These are phyloP conservation scores for Pisolithus albus DNA, from an alignment of 768 basidiomycete genomes.

Conservation along the genomic window DNA sequence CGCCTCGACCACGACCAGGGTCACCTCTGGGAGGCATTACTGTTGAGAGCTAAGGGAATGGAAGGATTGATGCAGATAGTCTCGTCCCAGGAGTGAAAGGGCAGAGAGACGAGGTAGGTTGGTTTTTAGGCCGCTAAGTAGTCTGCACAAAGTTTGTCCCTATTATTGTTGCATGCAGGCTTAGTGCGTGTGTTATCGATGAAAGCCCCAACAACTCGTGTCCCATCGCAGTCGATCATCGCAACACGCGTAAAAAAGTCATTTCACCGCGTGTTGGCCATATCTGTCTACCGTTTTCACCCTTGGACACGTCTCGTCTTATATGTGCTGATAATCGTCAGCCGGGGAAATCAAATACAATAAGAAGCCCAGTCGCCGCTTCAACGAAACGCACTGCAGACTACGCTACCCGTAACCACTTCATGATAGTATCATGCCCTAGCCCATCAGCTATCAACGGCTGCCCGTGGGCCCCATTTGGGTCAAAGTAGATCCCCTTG, in stretches of 20 bases:
- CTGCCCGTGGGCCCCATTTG: slow-evolving; percentile 56
- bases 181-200: slow-evolving; percentile 22
- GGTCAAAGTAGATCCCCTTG: slow-evolving; percentile 60
- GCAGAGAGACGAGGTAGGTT: not conserved
- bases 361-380: not conserved
- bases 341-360: not conserved
- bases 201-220: not conserved
- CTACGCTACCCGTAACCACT: slow-evolving; percentile 45
- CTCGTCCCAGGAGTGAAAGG: slow-evolving; percentile 11
- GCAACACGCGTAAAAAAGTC: not conserved
- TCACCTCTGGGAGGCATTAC: slow-evolving; percentile 36
- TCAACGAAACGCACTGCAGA: not conserved
- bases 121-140: not conserved
- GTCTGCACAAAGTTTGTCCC: slow-evolving; percentile 15
- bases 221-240: slow-evolving; percentile 1
- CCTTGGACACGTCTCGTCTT: not conserved
- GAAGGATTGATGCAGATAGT: slow-evolving; percentile 8
- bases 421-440: slow-evolving; percentile 51
- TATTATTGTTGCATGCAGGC: slow-evolving; percentile 21
- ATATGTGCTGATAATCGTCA: not conserved
- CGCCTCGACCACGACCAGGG: slow-evolving; percentile 5
- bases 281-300: not conserved
- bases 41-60: not conserved
- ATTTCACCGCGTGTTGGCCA: not conserved
- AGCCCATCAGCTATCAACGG: slow-evolving; percentile 47